These are phyloP conservation scores for Colletotrichum tanaceti DNA, from an alignment of 2,329 filamentous ascomycete genomes.

Conservation along the genomic window DNA sequence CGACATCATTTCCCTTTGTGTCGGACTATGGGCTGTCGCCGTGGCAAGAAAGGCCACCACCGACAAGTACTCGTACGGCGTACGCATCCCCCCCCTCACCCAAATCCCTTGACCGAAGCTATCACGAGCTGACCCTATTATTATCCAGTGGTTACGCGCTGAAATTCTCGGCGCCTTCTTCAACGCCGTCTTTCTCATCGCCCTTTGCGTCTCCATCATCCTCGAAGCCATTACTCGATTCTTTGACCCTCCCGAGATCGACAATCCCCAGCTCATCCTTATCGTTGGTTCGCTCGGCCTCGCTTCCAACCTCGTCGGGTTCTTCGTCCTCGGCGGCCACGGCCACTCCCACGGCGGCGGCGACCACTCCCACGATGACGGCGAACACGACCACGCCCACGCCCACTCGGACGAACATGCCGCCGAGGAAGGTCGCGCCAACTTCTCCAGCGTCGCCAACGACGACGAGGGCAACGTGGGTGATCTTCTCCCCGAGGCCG, in stretches of 20 bases:
- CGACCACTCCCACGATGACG: conserved; percentile 62
- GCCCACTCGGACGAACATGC: conserved; percentile 51
- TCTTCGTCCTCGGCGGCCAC: conserved; percentile 93
- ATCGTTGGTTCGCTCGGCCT: conserved; percentile 90
- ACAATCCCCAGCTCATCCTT: conserved; percentile 86
- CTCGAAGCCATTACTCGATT: conserved; percentile 94
- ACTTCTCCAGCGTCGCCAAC: conserved; percentile 55
- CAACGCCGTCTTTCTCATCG: conserved; percentile 97
- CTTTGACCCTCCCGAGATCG: conserved; percentile 88
- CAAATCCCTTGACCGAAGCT: background rate
- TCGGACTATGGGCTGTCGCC: conserved; percentile 95
- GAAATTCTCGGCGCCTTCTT: conserved; percentile 96
- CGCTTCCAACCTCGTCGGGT: conserved; percentile 86
- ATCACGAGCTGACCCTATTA: conserved; percentile 3
- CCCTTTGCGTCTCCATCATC: conserved; percentile 94
- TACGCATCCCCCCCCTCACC: conserved; percentile 59
- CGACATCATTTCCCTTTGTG: conserved; percentile 93
- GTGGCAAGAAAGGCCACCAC: conserved; percentile 87
- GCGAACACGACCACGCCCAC: conserved; percentile 48
- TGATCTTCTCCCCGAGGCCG: conserved; percentile 72
- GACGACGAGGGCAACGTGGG: conserved; percentile 70
- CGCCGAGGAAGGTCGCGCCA: conserved; percentile 64
- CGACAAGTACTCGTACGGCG: conserved; percentile 94
- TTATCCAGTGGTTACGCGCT: conserved; percentile 86
- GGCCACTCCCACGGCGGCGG: conserved; percentile 82